Conservation (phyloP, 345 rosid genomes). For the Diplotaxis tenuifolia region DNA sequence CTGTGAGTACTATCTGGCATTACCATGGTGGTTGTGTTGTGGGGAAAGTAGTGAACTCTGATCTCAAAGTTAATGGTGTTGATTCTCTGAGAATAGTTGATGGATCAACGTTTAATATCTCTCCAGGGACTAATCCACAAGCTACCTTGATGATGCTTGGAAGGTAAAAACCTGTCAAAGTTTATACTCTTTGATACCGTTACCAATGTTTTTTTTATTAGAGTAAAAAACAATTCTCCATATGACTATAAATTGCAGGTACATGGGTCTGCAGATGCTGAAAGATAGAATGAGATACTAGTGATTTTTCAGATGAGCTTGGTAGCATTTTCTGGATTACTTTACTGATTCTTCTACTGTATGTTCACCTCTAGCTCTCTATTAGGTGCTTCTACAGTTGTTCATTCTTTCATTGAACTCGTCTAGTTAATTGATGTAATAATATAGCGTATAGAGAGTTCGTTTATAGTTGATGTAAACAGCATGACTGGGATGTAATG, state of each 20-base stretch:
- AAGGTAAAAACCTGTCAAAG: slow-evolving; percentile 41
- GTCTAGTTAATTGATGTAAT: slow-evolving; percentile 1
- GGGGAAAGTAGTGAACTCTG: slow-evolving; percentile 77
- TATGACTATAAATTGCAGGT: slow-evolving; percentile 39
- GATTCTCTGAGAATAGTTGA: slow-evolving; percentile 68
- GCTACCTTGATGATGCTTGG: slow-evolving; percentile 98
- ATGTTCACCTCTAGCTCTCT: slow-evolving; percentile 14
- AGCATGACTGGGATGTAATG: neutral
- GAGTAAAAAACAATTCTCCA: neutral
- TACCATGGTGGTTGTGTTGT: slow-evolving; percentile 89
- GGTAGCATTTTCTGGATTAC: neutral
- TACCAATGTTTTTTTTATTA: neutral
- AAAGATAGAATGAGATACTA: slow-evolving; percentile 40
- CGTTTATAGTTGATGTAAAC: neutral
- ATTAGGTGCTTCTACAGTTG: neutral
- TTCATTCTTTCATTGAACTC: slow-evolving; percentile 9
- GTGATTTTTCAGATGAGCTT: slow-evolving; percentile 10
- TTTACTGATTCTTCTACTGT: slow-evolving; percentile 15
- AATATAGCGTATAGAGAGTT: neutral
- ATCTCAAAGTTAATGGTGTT: slow-evolving; percentile 52
- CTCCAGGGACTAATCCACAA: slow-evolving; percentile 96
- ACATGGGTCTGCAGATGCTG: slow-evolving; percentile 53
- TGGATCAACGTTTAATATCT: slow-evolving; percentile 68
- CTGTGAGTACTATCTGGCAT: slow-evolving; percentile 93
- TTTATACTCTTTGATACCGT: neutral